A percentile compares a stretch with the other conserved stretches of the same genome.
Conservation (phyloP, 495 filamentous ascomycete genomes). For the Trichoderma reesei region DNA sequence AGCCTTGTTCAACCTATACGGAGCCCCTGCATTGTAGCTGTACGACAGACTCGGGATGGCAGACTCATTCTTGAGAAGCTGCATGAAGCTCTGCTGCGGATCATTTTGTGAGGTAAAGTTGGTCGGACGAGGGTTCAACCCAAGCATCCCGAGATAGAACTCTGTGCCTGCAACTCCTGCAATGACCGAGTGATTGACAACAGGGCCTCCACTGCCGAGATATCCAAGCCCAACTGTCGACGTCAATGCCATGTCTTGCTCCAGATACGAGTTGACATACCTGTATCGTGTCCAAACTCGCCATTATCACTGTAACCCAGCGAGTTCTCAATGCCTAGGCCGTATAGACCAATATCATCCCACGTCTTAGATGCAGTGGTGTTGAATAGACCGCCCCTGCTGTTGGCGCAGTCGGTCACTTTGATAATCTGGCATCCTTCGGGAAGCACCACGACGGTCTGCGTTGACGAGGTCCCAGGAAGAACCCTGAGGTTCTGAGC, state of each 20-base stretch:
- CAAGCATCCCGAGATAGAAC: background rate
- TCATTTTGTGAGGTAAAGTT: background rate
- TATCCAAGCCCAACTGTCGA: background rate
- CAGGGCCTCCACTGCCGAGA: background rate
- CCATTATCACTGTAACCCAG: background rate
- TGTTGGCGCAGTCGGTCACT: background rate
- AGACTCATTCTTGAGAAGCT: background rate
- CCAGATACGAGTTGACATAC: background rate
- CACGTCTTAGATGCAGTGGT: background rate
- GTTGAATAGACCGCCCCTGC: background rate
- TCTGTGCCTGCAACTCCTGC: background rate
- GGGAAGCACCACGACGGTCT: background rate
- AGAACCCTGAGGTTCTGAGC: background rate
- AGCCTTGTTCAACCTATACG: background rate
- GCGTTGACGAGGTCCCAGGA: background rate
- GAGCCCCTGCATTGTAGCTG: background rate
- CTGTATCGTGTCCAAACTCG: background rate
- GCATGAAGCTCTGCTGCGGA: background rate
- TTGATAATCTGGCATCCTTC: background rate
- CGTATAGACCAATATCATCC: background rate
- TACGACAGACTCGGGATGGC: background rate
- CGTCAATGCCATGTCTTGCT: background rate
- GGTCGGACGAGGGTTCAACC: background rate
- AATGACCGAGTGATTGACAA: slow-evolving; percentile 2
- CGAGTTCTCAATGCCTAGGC: background rate